Conservation (phyloP, 2,329 filamentous ascomycete species). For the Drechslerella dactyloides region DNA sequence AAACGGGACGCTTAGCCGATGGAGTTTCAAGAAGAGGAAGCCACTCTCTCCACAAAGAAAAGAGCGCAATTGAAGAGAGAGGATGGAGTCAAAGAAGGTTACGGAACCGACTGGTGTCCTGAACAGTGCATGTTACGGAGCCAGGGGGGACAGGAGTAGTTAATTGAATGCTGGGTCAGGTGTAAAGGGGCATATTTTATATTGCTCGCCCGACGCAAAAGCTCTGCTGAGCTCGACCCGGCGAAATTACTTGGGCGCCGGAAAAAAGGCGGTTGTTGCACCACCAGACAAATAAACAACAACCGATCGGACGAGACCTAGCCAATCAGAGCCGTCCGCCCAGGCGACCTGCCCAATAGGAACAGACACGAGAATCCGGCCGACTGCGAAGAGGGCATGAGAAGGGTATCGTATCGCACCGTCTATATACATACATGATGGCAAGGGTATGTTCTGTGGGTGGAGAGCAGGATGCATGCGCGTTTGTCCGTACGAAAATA, state of each 20-base stretch:
- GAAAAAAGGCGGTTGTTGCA: slow-evolving; percentile 3
- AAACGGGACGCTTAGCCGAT: background rate
- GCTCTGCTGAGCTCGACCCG: slow-evolving; percentile 10
- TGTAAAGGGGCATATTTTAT: slow-evolving; percentile 21
- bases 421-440: background rate
- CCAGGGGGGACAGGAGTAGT: background rate
- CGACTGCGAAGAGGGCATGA: slow-evolving; percentile 1
- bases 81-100: slow-evolving; percentile 12
- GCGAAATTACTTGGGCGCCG: slow-evolving; percentile 6
- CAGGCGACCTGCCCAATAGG: background rate
- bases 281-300: slow-evolving; percentile 4
- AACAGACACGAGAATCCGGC: background rate
- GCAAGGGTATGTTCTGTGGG: no score
- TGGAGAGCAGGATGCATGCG: no score
- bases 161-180: slow-evolving; percentile 4
- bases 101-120: background rate
- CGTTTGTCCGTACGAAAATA: no score
- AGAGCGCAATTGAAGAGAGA: slow-evolving; percentile 7
- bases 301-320: slow-evolving; percentile 11
- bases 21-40: background rate
- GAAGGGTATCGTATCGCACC: no score
- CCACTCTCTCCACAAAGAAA: slow-evolving; percentile 4
- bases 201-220: background rate
- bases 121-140: background rate
- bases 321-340: slow-evolving; percentile 12